These are phyloP conservation scores for Rhizophora mangle DNA, from an alignment of 345 rosid genomes.

Conservation along the genomic window DNA sequence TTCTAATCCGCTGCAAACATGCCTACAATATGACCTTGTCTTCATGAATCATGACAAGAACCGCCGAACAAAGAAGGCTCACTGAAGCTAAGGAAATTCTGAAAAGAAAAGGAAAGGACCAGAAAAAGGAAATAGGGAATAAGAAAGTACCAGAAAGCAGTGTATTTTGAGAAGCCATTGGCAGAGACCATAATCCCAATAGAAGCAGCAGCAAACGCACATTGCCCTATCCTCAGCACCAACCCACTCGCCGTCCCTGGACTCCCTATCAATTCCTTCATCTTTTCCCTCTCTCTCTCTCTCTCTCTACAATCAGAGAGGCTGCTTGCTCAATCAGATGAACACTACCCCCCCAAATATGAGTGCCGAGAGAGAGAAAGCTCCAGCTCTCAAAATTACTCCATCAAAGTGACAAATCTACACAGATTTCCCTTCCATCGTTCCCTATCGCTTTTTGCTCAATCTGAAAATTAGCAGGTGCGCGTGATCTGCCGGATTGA, in stretches of 20 bases:
- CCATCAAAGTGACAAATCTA: neutral
- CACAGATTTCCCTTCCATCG: neutral
- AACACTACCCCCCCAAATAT: neutral
- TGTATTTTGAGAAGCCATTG: slow-evolving; percentile 32
- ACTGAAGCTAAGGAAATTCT: neutral
- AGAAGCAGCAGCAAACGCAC: slow-evolving; percentile 39
- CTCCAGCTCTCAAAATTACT: neutral
- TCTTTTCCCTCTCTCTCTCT: slow-evolving; percentile 6
- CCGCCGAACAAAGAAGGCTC: neutral
- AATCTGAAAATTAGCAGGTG: neutral
- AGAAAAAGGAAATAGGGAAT: neutral
- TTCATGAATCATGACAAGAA: neutral
- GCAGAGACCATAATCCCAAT: slow-evolving; percentile 38
- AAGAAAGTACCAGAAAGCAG: slow-evolving; percentile 42
- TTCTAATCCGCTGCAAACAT: too few species aligned
- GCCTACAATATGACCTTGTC: too few species aligned
- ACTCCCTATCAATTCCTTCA: slow-evolving; percentile 44
- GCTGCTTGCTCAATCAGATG: neutral
- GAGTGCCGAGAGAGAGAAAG: neutral
- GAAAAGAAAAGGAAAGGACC: neutral
- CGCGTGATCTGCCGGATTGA: too few species aligned
- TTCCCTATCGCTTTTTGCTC: neutral
- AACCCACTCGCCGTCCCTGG: slow-evolving; percentile 48
- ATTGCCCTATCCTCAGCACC: slow-evolving; percentile 40
- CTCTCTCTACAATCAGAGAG: neutral